These are phyloP conservation scores for Colletotrichum plurivorum DNA, from an alignment of 2,329 filamentous ascomycete species.

Conservation along the genomic window DNA sequence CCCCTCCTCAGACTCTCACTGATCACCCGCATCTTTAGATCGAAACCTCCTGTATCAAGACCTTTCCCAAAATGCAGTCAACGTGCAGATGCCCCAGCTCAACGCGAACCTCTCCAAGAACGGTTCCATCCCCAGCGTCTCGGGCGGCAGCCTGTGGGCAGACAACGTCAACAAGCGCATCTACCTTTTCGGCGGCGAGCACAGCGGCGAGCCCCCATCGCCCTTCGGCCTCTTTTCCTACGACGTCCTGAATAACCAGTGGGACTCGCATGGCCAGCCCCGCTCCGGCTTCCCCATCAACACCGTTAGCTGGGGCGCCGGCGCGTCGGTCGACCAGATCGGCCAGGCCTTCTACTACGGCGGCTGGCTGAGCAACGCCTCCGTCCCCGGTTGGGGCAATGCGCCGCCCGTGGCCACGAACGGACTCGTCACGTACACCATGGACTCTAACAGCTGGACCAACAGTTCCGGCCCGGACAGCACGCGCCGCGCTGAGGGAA, in stretches of 20 bases:
- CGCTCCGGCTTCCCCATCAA: constrained; percentile 52
- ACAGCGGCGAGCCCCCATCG: constrained; percentile 57
- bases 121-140: constrained; percentile 63
- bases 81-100: constrained; percentile 64
- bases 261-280: constrained; percentile 63
- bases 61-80: constrained; percentile 57
- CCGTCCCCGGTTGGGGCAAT: constrained; percentile 63
- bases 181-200: constrained; percentile 75
- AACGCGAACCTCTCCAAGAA: constrained; percentile 73
- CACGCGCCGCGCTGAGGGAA: constrained; percentile 70
- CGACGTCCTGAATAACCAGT: constrained; percentile 69
- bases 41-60: constrained; percentile 71
- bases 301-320: constrained; percentile 70
- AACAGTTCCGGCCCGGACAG: constrained; percentile 69
- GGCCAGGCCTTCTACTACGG: constrained; percentile 74
- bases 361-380: constrained; percentile 71
- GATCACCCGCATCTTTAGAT: constrained; percentile 52
- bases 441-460: constrained; percentile 64
- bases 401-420: constrained; percentile 63
- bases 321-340: constrained; percentile 65
- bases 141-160: constrained; percentile 67
- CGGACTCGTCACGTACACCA: constrained; percentile 69
- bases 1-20: background rate
- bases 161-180: constrained; percentile 75
- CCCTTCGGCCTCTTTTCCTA: constrained; percentile 68